Evolutionary conservation across 805 yeast species (phyloP), one percentile per base, ranked within the genome.

Genomic region (Ascoidea rubescens): DNA sequence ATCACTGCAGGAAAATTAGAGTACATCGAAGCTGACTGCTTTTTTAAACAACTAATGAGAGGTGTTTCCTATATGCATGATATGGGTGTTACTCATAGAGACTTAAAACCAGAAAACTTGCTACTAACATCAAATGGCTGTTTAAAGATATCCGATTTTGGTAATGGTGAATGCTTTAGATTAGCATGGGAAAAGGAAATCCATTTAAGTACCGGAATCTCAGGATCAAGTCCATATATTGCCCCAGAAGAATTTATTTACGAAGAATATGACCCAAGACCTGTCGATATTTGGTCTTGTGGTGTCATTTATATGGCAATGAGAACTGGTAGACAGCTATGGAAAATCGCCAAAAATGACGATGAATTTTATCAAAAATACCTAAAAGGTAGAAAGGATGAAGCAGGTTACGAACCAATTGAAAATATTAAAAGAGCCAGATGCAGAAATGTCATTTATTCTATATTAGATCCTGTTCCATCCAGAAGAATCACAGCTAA

Each of bases 41-140:
- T 85, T 61, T 78, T 88, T 71, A 89, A 89, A 62, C 97, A 90
- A 64, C 75, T 88, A 43, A 69, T 90, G 56, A 79, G 82, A 57
- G 97, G 96, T 1, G 75, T 90, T 33, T 75, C 80, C 32, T 88
- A 85, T 65, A 82, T 91, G 82, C 97, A 90, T 66, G 76, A 80
- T 7, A 89, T 84, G 66, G 97, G 97, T 42, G 91, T 90, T 33
- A 91, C 96, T 0, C 97, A 90, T 65, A 85, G 96, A 62, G 97
- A 90, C 62, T 71, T 90, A 55, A 90, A 90, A 66, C 89, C 95
- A 10, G 97, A 90, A 62, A 90, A 90, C 64, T 71, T 90, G 31
- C 64, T 90, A 45, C 69, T 90, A 48, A 81, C 87, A 5, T 73
- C 77, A 16, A 68, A 72, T 54, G 93, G 95, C 7, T 73, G 77